These are phyloP conservation scores for Hylodesmum podocarpum DNA, from an alignment of 306 rosid genomes.

Conservation along the genomic window DNA sequence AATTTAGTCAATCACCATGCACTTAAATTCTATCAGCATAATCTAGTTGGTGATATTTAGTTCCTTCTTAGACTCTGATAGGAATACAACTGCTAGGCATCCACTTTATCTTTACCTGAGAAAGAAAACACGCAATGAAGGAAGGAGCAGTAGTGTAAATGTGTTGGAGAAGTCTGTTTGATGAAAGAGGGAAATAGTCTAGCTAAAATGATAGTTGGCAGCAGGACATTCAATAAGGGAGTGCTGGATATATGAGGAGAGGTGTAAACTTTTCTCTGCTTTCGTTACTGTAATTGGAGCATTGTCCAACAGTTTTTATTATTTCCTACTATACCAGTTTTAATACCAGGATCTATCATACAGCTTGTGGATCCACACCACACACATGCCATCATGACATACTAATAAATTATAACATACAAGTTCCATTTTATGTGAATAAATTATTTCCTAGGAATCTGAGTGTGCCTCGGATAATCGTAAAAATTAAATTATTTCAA, in stretches of 20 bases:
- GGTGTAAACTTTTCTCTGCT: neutral
- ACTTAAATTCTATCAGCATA: neutral
- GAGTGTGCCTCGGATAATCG: no score
- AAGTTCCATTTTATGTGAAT: neutral
- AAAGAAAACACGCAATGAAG: neutral
- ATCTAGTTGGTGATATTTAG: neutral
- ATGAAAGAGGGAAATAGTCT: neutral
- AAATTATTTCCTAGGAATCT: no score
- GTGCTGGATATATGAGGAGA: neutral
- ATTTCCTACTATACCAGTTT: neutral
- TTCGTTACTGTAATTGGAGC: neutral
- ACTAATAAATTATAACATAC: neutral
- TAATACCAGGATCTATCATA: neutral
- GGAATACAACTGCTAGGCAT: neutral
- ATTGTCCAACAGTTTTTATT: neutral
- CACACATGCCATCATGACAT: neutral
- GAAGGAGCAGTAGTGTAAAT: neutral
- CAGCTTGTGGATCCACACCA: neutral
- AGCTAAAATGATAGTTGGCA: neutral
- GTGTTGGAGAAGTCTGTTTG: neutral
- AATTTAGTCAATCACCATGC: slow-evolving; percentile 11
- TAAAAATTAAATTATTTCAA: no score
- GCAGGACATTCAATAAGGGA: neutral
- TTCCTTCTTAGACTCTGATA: neutral
- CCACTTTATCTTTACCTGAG: neutral